phyloP scores from a whole-genome alignment of 129 eudicot genomes.

The Artemisia annua region DNA sequence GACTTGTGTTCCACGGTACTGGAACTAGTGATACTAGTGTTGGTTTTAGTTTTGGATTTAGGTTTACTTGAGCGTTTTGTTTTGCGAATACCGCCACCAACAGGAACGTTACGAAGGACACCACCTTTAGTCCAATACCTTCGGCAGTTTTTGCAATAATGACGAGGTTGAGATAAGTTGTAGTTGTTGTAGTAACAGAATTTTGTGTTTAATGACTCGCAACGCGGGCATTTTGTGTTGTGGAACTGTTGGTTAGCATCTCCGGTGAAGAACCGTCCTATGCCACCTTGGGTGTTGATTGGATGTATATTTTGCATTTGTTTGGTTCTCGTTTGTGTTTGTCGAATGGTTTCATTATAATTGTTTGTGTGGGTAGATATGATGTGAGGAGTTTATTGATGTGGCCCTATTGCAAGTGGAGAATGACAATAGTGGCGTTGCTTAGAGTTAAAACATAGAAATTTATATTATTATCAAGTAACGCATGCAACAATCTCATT shows the following conservation, averaged over 20 bases:
- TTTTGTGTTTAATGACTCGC: constrained; percentile 51
- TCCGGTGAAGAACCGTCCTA: constrained; percentile 22
- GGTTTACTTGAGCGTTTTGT: constrained; percentile 21
- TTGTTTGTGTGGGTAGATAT: constrained; percentile 20
- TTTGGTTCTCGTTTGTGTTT: constrained; percentile 2
- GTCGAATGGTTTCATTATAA: constrained; percentile 18
- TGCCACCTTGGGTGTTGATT: not conserved
- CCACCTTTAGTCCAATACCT: constrained; percentile 35
- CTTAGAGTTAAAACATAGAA: too few relatives aligned
- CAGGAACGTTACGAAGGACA: constrained; percentile 33
- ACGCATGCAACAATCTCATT: too few relatives aligned
- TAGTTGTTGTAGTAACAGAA: constrained; percentile 55
- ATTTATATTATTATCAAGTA: too few relatives aligned
- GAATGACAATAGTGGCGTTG: not conserved
- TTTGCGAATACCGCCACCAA: constrained; percentile 35
- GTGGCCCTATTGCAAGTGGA: constrained; percentile 17
- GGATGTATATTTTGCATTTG: constrained; percentile 29
- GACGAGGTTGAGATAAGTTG: constrained; percentile 36
- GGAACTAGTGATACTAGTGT: too few relatives aligned
- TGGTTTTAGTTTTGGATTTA: not conserved
- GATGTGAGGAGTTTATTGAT: not conserved
- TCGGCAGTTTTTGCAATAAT: constrained; percentile 28
- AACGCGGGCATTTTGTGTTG: constrained; percentile 48
- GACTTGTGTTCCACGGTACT: constrained; percentile 8
- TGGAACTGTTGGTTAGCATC: constrained; percentile 21